Evolutionary conservation across 352 stramenopile species (phyloP), one percentile per base, ranked within the genome.

Genomic region (Globisporangium sylvaticum): DNA sequence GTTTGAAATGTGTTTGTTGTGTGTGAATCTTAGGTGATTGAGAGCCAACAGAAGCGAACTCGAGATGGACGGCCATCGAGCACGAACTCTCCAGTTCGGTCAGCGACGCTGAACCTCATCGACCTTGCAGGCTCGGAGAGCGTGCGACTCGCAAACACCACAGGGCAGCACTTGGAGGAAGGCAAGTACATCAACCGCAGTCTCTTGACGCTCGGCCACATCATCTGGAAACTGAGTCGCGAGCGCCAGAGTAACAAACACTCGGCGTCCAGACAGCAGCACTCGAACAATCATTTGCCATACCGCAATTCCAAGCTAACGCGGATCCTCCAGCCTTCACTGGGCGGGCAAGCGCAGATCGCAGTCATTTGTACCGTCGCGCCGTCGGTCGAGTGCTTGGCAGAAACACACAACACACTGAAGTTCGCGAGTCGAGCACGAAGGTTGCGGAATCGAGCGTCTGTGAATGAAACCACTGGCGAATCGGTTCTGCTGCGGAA

Each of bases 251-350:
- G 39, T 39, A 70, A 64, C 50, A 75, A 62, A 55, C 58, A 60
- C 48, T 25, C 66, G 9, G 56, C 68, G 39, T 58, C 67, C 31
- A 57, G 56, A 34, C 34, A 54, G 48, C 29, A 52, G 48, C 4
- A 76, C 52, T 42, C 48, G 32, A 70, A 58, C 14, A 74, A 52
- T 3, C 95, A 99, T 67, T 79, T 99, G 44, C 98, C 97, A 71
- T 99, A 98, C 74, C 92, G 97, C 62, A 98, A 99, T 80, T 98
- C 91, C 3, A 99, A 99, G 77, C 80, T 99, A 62, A 99, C 97
- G 48, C 87, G 97, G 20, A 97, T 99, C 69, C 73, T 99, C 3
- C 96, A 99, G 80, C 95, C 97, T 5, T 98, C 94, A 14, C 80
- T 99, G 14, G 94, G 89, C 24, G 97, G 97, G 9, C 98, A 99